Base-by-base conservation (phyloP, 352 stramenopile genomes). In the Phytophthora fragariaefolia region DNA sequence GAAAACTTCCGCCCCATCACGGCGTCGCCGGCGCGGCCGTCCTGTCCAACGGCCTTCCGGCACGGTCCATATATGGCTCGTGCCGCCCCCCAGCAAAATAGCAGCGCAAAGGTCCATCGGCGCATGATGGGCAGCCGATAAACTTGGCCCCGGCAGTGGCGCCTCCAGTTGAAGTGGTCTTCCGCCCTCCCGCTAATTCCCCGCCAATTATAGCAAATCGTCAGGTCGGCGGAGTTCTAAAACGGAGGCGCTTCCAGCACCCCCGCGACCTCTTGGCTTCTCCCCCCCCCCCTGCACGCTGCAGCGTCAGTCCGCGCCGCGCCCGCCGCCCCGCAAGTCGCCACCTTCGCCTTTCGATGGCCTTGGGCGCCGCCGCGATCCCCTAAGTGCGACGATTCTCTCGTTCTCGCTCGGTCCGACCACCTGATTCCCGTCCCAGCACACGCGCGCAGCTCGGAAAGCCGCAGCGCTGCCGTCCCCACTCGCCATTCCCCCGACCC, bases 401-500 rank as follows among this genome's bases (percentile, higher is more conserved):
- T 32, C 9, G 12, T 27, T 42, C 28, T 53, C 56, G n/a, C n/a
- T 18, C 15, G 36, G 32, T 63, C 55, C 27, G 28, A 23, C 56
- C 38, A 51, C 43, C 58, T 69, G 51, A 69, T 73, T 69, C 65
- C 66, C 56, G n/a, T n/a, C n/a, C n/a, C n/a, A n/a, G n/a, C n/a
- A n/a, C n/a, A 53, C 49, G 63, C 20, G 15, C 24, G 26, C 38
- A 48, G 18, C 36, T 45, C 51, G 61, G 61, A 74, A 74, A 74
- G 67, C 53, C 61, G 53, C 55, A 69, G 42, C 24, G 49, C 43
- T 73, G 59, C 40, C 36, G 17, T 57, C 51, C 58, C 53, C 55
- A 63, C 51, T 62, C 58, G 38, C 22, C 26, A 50, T 72, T 73
- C 51, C 72, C 56, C 57, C 55, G 63, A 34, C n/a, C n/a, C n/a